Percentiles rank a stretch among this genome's conserved stretches.
These are phyloP conservation scores for Chenopodium formosanum DNA, from an alignment of 148 eudicot genomes.

Conservation along the genomic window DNA sequence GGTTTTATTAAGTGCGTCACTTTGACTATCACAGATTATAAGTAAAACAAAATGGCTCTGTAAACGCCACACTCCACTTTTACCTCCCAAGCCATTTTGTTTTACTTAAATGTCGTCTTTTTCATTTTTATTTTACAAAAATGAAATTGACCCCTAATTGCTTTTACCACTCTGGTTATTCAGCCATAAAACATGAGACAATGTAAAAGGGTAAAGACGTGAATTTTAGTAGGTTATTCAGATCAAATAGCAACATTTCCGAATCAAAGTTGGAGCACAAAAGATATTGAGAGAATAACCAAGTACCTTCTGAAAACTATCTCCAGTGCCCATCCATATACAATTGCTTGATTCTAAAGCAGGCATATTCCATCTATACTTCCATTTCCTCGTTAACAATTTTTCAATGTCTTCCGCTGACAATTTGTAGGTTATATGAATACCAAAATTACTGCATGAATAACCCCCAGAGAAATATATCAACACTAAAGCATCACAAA, in stretches of 20 bases:
- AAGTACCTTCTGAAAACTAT: conserved; percentile 47
- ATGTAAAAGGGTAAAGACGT: neutral
- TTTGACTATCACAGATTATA: too few species aligned
- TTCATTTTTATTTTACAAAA: too few species aligned
- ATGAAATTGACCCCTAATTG: too few species aligned
- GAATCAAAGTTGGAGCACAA: neutral
- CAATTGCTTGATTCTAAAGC: conserved; percentile 47
- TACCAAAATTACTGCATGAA: conserved; percentile 58
- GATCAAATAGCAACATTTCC: neutral
- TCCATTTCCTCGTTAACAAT: conserved; percentile 59
- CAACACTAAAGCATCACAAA: conserved; percentile 4
- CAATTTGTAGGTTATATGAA: conserved; percentile 54
- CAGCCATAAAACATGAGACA: neutral
- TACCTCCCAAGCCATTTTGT: too few species aligned
- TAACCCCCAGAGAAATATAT: conserved; percentile 3
- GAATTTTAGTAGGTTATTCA: neutral
- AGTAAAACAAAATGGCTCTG: too few species aligned
- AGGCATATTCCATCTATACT: conserved; percentile 71
- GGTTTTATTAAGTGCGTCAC: too few species aligned
- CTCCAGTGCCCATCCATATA: conserved; percentile 86
- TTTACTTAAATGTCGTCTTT: too few species aligned
- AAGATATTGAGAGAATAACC: neutral
- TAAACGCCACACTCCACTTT: too few species aligned
- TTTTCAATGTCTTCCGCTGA: conserved; percentile 49
- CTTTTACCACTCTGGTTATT: too few species aligned